Conservation (phyloP, 1,284 basidiomycete species). For the Heterobasidion parviporum region DNA sequence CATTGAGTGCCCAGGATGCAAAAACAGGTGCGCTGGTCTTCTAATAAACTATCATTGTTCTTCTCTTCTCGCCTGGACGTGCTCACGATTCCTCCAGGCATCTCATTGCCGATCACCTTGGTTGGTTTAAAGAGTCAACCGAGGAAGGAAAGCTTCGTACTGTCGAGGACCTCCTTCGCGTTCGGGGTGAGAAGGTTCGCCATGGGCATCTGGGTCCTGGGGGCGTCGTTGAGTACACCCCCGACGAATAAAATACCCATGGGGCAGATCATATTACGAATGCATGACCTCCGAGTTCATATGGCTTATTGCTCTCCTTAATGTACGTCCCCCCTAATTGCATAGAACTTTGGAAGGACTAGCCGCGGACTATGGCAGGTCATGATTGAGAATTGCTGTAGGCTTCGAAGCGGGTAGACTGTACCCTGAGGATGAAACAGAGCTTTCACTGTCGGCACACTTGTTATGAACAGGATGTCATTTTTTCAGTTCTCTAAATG, state of each 20-base stretch:
- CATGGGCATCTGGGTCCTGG: conserved; percentile 45
- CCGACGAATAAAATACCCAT: not conserved
- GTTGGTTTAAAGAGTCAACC: conserved; percentile 85
- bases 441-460: too few relatives aligned
- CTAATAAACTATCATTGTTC: not conserved
- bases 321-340: too few relatives aligned
- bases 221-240: conserved; percentile 33
- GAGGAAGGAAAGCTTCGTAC: conserved; percentile 67
- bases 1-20: conserved; percentile 87
- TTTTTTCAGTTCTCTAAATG: too few relatives aligned
- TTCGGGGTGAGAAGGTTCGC: conserved; percentile 69
- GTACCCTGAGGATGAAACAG: too few relatives aligned
- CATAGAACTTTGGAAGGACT: too few relatives aligned
- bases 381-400: too few relatives aligned
- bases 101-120: conserved; percentile 85
- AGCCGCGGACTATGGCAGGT: too few relatives aligned
- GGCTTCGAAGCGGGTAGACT: too few relatives aligned
- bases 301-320: too few relatives aligned
- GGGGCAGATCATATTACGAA: too few relatives aligned
- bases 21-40: conserved; percentile 58
- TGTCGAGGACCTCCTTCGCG: conserved; percentile 73
- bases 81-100: conserved; percentile 39
- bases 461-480: too few relatives aligned
- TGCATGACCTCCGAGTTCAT: too few relatives aligned
- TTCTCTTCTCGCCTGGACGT: not conserved